phyloP scores from a whole-genome alignment of 2,329 filamentous ascomycete genomes.

The Xylariaceae sp. region DNA sequence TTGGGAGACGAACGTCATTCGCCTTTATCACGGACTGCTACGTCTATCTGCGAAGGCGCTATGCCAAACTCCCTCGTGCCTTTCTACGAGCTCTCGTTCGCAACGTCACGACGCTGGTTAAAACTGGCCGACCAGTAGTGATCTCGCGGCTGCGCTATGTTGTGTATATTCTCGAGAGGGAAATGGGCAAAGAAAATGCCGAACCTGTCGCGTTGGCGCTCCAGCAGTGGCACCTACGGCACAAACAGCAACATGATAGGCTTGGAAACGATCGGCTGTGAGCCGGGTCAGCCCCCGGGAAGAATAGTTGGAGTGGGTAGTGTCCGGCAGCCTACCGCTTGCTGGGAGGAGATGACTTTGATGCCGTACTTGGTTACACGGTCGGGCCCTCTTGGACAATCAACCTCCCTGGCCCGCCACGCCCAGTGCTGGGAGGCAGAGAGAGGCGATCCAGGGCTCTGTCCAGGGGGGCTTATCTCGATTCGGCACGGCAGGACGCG shows the following conservation, averaged over 20 bases:
- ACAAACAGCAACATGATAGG: not conserved
- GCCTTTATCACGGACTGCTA: conserved; percentile 34
- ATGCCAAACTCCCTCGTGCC: conserved; percentile 21
- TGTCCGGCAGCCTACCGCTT: conserved; percentile 22
- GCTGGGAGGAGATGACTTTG: conserved; percentile 26
- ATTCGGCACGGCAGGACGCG: conserved; percentile 21
- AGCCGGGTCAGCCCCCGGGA: conserved; percentile 20
- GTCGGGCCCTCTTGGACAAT: conserved; percentile 26
- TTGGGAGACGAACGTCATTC: conserved; percentile 27
- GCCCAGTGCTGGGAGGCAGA: conserved; percentile 11
- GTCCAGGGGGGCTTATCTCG: conserved; percentile 24
- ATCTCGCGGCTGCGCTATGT: conserved; percentile 37
- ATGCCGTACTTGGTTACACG: conserved; percentile 30
- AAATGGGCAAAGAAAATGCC: conserved; percentile 27
- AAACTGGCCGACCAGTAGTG: conserved; percentile 33
- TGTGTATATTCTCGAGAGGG: conserved; percentile 31
- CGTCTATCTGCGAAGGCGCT: conserved; percentile 27
- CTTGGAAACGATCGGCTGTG: not conserved
- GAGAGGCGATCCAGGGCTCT: conserved; percentile 15
- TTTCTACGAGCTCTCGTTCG: conserved; percentile 33
- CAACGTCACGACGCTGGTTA: conserved; percentile 37
- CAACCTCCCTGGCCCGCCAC: conserved; percentile 15
- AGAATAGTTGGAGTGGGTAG: conserved; percentile 28
- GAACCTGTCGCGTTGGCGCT: conserved; percentile 22
- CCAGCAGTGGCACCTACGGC: conserved; percentile 13